Percentiles rank a stretch among this genome's conserved stretches.
These are phyloP conservation scores for Paraglomus brasilianum DNA, from an alignment of 192 early-diverging fungal species.

Conservation along the genomic window DNA sequence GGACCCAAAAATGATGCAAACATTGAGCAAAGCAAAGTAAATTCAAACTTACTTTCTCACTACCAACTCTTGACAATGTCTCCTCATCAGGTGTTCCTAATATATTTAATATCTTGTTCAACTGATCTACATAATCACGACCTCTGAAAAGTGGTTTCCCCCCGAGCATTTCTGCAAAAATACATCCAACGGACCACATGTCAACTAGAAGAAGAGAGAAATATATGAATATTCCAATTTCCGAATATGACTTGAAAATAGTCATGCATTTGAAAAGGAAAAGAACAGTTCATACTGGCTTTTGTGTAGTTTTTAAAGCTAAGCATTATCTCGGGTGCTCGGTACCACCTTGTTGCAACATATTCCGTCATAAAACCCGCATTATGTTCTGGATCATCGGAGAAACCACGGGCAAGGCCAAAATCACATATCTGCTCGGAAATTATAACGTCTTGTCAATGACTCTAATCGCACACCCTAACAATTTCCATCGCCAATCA, in stretches of 20 bases:
- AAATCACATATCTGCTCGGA: conserved; percentile 90
- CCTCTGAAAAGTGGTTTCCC: conserved; percentile 95
- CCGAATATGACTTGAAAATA: neutral
- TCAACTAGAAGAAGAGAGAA: conserved; percentile 56
- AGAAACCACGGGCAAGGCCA: conserved; percentile 93
- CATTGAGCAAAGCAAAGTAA: neutral
- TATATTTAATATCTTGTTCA: conserved; percentile 94
- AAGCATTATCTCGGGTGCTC: conserved; percentile 98
- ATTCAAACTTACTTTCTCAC: conserved; percentile 67
- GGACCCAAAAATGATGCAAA: neutral
- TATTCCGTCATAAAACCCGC: conserved; percentile 99
- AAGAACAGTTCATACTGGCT: conserved; percentile 66
- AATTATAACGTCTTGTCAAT: neutral
- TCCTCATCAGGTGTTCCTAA: conserved; percentile 95
- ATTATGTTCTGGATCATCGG: conserved; percentile 74
- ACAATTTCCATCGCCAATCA: neutral
- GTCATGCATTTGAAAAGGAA: conserved; percentile 1
- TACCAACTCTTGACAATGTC: conserved; percentile 83
- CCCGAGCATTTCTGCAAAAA: conserved; percentile 96
- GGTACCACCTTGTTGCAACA: conserved; percentile 99
- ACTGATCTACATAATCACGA: conserved; percentile 97
- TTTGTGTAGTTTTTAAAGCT: conserved; percentile 98
- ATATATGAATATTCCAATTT: conserved; percentile 7
- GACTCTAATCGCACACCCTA: neutral
- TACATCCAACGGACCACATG: conserved; percentile 99